A percentile compares a stretch with the other conserved stretches of the same genome.
phyloP scores from a whole-genome alignment of 2,329 filamentous ascomycete genomes.

The Alternaria triticina region DNA sequence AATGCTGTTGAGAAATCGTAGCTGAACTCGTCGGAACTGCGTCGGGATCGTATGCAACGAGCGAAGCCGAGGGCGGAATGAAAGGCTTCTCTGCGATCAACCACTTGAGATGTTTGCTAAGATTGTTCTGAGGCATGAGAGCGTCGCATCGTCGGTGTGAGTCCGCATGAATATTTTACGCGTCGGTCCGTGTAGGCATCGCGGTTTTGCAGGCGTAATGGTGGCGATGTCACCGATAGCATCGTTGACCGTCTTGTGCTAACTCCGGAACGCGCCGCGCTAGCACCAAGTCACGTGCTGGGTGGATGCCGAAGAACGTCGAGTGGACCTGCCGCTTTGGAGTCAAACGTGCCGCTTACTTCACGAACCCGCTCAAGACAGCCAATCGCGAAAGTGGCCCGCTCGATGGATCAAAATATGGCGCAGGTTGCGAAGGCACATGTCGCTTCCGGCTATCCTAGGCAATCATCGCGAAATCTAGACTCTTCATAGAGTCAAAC shows the following conservation, averaged over 20 bases:
- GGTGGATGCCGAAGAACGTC: not conserved
- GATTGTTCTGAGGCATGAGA: constrained; percentile 58
- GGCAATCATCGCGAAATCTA: not conserved
- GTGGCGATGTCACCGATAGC: constrained; percentile 28
- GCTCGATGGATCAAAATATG: not conserved
- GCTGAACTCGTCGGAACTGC: constrained; percentile 28
- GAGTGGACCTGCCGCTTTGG: not conserved
- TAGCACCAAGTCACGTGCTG: constrained; percentile 38
- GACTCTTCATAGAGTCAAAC: not conserved
- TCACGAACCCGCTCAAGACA: not conserved
- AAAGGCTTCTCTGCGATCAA: constrained; percentile 55
- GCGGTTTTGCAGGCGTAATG: constrained; percentile 15
- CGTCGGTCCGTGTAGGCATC: constrained; percentile 24
- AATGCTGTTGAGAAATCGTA: constrained; percentile 21
- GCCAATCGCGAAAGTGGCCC: not conserved
- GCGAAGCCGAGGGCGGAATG: constrained; percentile 45
- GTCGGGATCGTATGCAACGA: constrained; percentile 39
- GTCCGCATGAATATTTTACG: constrained; percentile 31
- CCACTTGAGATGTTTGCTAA: constrained; percentile 57
- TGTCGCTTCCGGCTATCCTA: constrained; percentile 1
- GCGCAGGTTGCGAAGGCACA: not conserved
- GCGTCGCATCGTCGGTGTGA: constrained; percentile 33
- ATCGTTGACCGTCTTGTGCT: constrained; percentile 27
- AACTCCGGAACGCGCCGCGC: constrained; percentile 26
- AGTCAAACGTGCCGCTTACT: not conserved